Conservation (phyloP, 345 rosid genomes). For the Balakata baccata region DNA sequence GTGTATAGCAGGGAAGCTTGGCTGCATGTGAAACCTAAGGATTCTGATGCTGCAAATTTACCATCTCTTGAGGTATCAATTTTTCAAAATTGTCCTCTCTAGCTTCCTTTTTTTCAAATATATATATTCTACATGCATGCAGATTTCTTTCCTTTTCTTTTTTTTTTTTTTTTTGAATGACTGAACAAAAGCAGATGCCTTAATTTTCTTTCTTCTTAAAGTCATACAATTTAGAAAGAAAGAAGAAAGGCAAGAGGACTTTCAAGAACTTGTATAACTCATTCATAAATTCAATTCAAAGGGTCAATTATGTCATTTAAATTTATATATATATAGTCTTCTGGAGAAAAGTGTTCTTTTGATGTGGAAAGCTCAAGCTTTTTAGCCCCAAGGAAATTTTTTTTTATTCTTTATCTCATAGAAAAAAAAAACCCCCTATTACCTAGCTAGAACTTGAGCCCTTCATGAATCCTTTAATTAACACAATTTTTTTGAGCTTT, state of each 20-base stretch:
- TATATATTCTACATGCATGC: constrained; percentile 9
- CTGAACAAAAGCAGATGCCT: constrained; percentile 9
- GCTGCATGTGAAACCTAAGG: constrained; percentile 77
- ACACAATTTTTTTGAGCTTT: constrained; percentile 24
- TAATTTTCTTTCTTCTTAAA: constrained; percentile 17
- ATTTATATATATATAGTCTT: neutral
- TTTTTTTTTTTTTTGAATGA: constrained; percentile 14
- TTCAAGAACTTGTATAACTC: constrained; percentile 34
- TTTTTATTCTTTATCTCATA: neutral
- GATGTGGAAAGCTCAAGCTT: constrained; percentile 8
- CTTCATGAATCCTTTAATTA: constrained; percentile 26
- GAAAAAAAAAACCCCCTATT: constrained; percentile 12
- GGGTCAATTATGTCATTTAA: constrained; percentile 29
- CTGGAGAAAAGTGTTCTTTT: neutral
- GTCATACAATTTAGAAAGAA: constrained; percentile 29
- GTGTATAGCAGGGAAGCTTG: constrained; percentile 80
- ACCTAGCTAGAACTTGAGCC: constrained; percentile 20
- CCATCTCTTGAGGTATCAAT: constrained; percentile 70
- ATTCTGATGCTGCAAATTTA: constrained; percentile 47
- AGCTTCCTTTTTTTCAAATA: constrained; percentile 9
- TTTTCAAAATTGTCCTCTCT: constrained; percentile 6
- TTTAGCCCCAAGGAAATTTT: neutral
- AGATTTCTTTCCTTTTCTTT: neutral
- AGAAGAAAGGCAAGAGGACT: constrained; percentile 29
- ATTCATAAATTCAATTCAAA: constrained; percentile 28